Evolutionary conservation across 331 rosid species (phyloP).

Genomic region (Erythrophleum ivorense): DNA sequence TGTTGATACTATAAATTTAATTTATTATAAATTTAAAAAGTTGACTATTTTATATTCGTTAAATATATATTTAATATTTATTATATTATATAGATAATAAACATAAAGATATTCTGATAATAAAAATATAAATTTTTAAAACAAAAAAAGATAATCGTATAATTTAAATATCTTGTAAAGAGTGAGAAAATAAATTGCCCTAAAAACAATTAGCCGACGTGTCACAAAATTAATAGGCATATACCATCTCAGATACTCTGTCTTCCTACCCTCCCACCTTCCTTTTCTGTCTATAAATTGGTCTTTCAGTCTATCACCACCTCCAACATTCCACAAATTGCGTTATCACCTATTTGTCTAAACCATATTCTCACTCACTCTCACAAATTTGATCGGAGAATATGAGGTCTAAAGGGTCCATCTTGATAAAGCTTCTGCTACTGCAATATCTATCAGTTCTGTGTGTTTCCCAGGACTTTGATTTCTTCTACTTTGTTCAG

Average conservation of each 20-base stretch:
- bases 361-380: neutral
- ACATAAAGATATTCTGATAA: no score
- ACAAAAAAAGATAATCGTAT: no score
- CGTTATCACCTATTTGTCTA: neutral
- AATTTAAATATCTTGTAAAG: no score
- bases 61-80: no score
- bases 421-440: slow-evolving; percentile 45
- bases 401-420: slow-evolving; percentile 46
- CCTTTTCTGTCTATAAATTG: slow-evolving; percentile 11
- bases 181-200: no score
- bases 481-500: slow-evolving; percentile 69
- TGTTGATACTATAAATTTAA: no score
- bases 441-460: slow-evolving; percentile 34
- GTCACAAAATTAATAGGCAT: slow-evolving; percentile 5
- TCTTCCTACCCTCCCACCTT: neutral
- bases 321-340: slow-evolving; percentile 15
- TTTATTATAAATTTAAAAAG: no score
- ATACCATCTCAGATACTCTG: slow-evolving; percentile 3
- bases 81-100: no score
- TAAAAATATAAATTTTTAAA: no score
- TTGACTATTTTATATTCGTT: no score
- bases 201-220: slow-evolving; percentile 24
- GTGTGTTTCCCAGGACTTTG: slow-evolving; percentile 50
- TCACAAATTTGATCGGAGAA: slow-evolving; percentile 10
- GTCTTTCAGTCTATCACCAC: neutral